phyloP scores from a whole-genome alignment of 352 stramenopile genomes.

The Globisporangium cystogenes region DNA sequence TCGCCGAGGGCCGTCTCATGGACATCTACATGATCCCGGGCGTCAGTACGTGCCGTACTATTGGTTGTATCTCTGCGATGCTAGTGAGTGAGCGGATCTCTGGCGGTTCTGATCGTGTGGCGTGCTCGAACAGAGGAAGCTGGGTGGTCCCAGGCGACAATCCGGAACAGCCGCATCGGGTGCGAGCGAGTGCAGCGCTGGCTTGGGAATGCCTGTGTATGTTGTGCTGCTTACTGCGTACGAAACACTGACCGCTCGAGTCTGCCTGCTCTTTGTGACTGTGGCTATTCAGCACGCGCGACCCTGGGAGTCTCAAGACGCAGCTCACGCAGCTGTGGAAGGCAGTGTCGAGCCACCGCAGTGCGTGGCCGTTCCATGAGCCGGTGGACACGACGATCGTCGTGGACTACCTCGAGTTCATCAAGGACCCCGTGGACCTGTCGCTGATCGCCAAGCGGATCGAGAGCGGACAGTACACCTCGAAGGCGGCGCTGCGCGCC shows the following conservation, averaged over 20 bases:
- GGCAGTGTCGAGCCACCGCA: slow-evolving; percentile 92
- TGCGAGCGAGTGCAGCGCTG: slow-evolving; percentile 15
- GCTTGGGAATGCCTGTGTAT: too few species aligned
- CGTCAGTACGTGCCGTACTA: slow-evolving; percentile 55
- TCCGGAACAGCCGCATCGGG: slow-evolving; percentile 84
- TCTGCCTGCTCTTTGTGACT: background rate
- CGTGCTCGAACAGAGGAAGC: slow-evolving; percentile 55
- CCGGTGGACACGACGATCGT: slow-evolving; percentile 94
- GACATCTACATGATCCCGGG: slow-evolving; percentile 86
- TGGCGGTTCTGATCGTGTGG: background rate
- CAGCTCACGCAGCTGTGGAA: slow-evolving; percentile 86
- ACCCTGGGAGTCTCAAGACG: slow-evolving; percentile 77
- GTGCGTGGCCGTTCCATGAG: slow-evolving; percentile 97
- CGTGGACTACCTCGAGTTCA: slow-evolving; percentile 96
- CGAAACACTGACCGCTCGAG: background rate
- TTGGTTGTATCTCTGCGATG: background rate
- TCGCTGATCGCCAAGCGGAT: slow-evolving; percentile 81
- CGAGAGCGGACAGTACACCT: slow-evolving; percentile 85
- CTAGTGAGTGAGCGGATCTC: background rate
- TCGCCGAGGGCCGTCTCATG: slow-evolving; percentile 76
- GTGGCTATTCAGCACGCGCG: slow-evolving; percentile 40
- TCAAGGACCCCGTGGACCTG: slow-evolving; percentile 94
- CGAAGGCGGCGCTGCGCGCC: slow-evolving; percentile 87
- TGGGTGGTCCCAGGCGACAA: slow-evolving; percentile 77
- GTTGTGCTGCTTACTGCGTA: background rate